Evolutionary conservation across 139 green algal species (phyloP), one percentile per base, ranked within the genome.

Genomic region (Chlorella sp.): DNA sequence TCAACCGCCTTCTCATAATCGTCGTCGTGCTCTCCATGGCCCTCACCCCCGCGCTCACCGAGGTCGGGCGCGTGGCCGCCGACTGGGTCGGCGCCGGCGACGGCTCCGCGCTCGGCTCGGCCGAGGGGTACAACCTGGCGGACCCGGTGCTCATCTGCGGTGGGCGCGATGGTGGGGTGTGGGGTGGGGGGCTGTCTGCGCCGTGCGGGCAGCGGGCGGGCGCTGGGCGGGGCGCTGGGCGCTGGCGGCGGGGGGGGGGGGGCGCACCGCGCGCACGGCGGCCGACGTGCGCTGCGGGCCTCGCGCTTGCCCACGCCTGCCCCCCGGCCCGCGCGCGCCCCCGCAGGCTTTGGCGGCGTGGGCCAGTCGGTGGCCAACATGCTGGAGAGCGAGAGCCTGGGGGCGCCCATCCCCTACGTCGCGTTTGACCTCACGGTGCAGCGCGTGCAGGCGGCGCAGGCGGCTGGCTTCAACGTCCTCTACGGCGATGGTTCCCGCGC

Each of bases 1-100:
- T 98, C 46, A 97, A 96, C 76, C 82, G 88, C 60, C 87, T 98
- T 75, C 92, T 98, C 62, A 98, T 98, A 83, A 96, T 98, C 55
- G 90, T 94, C 79, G 88, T 97, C 71, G 81, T 98, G 67, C 83
- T 97, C 15, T 97, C 92, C 51, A 98, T 98, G 95, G 95, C 92
- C 4, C 86, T 98, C 35, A 98, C 95, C 3, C 95, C 95, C 11
- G 75, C 76, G 8, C 88, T 97, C 23, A 89, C 90, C 5, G 89
- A 94, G 71, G 25, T 85, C 1, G 91, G 90, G 77, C 87, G 87
- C 65, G 35, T 53, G 43, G 60, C 90, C 51, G 89, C 61, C 7
- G 78, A 84, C 41, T 55, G 19, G 27, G n/a, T 76, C 5, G 29
- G 15, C 17, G 46, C 36, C 31, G 17, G 29, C 43, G 45, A 43